Evolutionary conservation across 2,329 filamentous ascomycete species (phyloP), one percentile per base, ranked within the genome.

Genomic region (Corinectria fuckeliana): DNA sequence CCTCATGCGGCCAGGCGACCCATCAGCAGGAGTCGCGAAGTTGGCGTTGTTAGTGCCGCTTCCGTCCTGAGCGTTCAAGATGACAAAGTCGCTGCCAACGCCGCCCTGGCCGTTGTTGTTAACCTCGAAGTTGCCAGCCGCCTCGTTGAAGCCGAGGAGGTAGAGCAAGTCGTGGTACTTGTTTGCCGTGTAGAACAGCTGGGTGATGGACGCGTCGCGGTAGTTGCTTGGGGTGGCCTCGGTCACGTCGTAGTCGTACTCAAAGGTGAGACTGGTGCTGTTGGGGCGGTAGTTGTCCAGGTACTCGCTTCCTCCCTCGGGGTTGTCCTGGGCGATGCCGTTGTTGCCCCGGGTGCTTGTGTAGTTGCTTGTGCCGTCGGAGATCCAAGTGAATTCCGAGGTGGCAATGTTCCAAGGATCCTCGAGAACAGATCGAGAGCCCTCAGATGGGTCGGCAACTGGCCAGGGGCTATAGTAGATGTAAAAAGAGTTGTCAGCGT

Each of bases 111-210:
- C 81, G 60, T 82, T 79, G 76, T 87, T 87, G 75, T 85, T 82
- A 51, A 73, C 67, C 72, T 88, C 80, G 71, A 88, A 88, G 73
- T 88, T 88, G 5, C 85, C 85, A 1, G 85, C 84, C 1, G 64
- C 71, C 71, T 88, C 85, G 32, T 76, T 82, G 72, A 88, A 88
- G 5, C 85, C 85, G 0, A 88, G 80, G 5, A 75, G 69, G 64
- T 87, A 82, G 9, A 88, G 77, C 0, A 88, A 69, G 56, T 88
- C 86, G 65, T 88, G 85, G 72, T 84, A 87, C 30, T 76, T 78
- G 76, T 88, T 87, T 30, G 80, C 77, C 0, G 83, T 86, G 76
- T 88, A 88, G 74, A 86, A 88, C 5, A 87, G 78, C 72, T 88
- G 85, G 0, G 83, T 80, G 50, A 85, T 75, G 0, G 85, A 85